These are phyloP conservation scores for Yamadazyma triangularis DNA, from an alignment of 1,139 yeast genomes.

Conservation along the genomic window DNA sequence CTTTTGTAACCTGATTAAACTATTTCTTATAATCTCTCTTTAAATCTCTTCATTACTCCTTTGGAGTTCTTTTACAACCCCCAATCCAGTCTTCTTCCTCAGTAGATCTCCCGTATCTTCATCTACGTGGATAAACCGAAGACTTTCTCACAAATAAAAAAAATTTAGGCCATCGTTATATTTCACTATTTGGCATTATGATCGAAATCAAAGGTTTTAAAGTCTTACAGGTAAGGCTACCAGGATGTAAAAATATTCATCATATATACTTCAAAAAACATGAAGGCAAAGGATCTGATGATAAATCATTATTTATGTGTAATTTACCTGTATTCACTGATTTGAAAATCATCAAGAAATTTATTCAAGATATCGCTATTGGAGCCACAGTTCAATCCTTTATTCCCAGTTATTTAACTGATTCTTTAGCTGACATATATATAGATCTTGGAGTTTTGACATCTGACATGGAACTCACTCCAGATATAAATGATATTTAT, in stretches of 20 bases:
- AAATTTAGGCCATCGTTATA: too few relatives aligned
- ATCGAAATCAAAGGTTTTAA: conserved; percentile 52
- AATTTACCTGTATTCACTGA: conserved; percentile 69
- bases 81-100: too few relatives aligned
- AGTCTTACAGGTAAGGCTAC: conserved; percentile 44
- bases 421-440: conserved; percentile 47
- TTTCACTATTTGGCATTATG: too few relatives aligned
- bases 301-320: conserved; percentile 61
- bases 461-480: conserved; percentile 47
- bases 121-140: too few relatives aligned
- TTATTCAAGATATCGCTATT: conserved; percentile 56
- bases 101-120: too few relatives aligned
- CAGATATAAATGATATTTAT: conserved; percentile 16
- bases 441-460: conserved; percentile 59
- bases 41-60: too few relatives aligned
- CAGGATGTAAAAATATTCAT: conserved; percentile 30
- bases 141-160: too few relatives aligned
- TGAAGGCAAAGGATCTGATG: conserved; percentile 39
- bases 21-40: too few relatives aligned
- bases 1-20: too few relatives aligned
- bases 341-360: conserved; percentile 47
- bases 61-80: too few relatives aligned
- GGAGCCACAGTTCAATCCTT: conserved; percentile 57
- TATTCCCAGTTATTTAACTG: conserved; percentile 32
- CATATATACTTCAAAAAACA: conserved; percentile 65